Percentiles rank a stretch among this genome's conserved stretches.
Conservation (phyloP, 164 flowering plant species). For the Berberis vulgaris region DNA sequence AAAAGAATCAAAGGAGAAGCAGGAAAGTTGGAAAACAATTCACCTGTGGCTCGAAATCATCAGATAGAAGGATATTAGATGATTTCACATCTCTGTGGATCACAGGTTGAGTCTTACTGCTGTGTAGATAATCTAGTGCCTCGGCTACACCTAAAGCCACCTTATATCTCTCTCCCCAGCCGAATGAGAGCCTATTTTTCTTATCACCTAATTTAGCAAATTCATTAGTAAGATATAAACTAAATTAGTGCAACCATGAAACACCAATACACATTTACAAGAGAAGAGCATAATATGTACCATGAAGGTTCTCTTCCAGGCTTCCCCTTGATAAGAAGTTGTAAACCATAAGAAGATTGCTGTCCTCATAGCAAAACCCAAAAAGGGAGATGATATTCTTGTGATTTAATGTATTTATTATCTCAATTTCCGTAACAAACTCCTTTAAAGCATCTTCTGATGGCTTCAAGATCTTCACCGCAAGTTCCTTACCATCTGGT, state of each 20-base stretch:
- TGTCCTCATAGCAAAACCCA: slow-evolving; percentile 78
- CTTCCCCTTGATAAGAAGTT: slow-evolving; percentile 78
- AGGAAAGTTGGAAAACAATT: not conserved
- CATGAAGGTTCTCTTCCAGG: slow-evolving; percentile 90
- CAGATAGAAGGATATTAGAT: slow-evolving; percentile 77
- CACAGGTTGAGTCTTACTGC: slow-evolving; percentile 41
- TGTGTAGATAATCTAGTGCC: slow-evolving; percentile 81
- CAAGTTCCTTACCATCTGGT: slow-evolving; percentile 73
- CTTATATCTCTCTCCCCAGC: slow-evolving; percentile 79
- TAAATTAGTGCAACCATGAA: too few species aligned
- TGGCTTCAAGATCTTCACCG: slow-evolving; percentile 77
- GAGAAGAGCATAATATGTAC: slow-evolving; percentile 24
- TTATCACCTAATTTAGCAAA: slow-evolving; percentile 28
- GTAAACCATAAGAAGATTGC: slow-evolving; percentile 70
- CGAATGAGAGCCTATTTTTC: slow-evolving; percentile 35
- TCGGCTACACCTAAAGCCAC: slow-evolving; percentile 90
- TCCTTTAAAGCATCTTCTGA: slow-evolving; percentile 61
- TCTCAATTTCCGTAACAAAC: slow-evolving; percentile 72
- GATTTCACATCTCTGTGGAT: slow-evolving; percentile 98
- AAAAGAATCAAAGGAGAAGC: not conserved
- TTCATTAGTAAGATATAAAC: not conserved
- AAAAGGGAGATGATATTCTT: slow-evolving; percentile 66
- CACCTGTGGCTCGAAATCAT: slow-evolving; percentile 89
- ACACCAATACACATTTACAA: not conserved
- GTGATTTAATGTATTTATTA: slow-evolving; percentile 68